phyloP scores from a whole-genome alignment of 495 filamentous ascomycete genomes.

The Choiromyces venosus region DNA sequence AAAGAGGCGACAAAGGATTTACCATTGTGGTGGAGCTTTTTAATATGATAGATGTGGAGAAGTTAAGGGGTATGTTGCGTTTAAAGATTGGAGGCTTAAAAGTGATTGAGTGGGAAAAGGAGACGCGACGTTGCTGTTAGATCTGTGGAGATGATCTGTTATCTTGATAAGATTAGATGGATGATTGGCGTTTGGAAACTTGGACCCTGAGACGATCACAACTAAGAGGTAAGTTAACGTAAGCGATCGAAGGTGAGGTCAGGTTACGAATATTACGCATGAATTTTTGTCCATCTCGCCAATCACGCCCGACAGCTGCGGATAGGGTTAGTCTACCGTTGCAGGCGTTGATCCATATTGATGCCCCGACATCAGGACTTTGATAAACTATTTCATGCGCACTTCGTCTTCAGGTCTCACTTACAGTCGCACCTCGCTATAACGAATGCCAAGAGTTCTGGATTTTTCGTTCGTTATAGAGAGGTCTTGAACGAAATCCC shows the following conservation, averaged over 20 bases:
- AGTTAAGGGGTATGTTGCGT: conserved; percentile 9
- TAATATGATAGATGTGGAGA: conserved; percentile 4
- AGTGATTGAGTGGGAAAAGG: conserved; percentile 25
- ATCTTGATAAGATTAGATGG: conserved; percentile 2
- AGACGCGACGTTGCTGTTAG: conserved; percentile 23
- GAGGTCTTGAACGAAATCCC: too few species aligned
- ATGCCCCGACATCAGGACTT: not conserved
- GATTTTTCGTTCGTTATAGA: too few species aligned
- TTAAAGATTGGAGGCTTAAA: conserved; percentile 11
- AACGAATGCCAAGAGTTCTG: too few species aligned
- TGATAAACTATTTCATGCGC: conserved; percentile 2
- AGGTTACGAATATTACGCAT: not conserved
- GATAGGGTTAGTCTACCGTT: not conserved
- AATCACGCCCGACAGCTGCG: conserved; percentile 7
- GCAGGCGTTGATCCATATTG: not conserved
- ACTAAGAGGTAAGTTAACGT: too few species aligned
- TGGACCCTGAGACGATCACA: not conserved
- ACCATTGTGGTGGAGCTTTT: conserved; percentile 26
- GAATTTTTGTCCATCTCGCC: not conserved
- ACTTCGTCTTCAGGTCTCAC: conserved; percentile 13
- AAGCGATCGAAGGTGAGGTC: not conserved
- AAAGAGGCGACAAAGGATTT: not conserved
- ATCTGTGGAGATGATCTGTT: not conserved
- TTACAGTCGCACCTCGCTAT: too few species aligned
- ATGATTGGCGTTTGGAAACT: not conserved